phyloP scores from a whole-genome alignment of 306 rosid species.

The Adenanthera pavonina region DNA sequence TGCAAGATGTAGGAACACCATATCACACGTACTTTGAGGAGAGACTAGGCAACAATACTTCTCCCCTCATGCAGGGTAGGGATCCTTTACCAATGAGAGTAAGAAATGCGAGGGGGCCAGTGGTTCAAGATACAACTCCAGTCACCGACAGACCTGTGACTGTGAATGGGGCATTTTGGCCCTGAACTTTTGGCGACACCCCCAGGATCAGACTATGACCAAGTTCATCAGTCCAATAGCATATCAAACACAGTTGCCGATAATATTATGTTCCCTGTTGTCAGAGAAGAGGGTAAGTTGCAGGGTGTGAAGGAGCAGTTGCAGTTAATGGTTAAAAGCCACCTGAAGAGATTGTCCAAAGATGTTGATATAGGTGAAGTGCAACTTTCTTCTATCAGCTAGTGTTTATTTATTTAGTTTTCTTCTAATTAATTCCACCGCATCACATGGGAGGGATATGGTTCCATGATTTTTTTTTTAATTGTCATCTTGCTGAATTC shows the following conservation, averaged over 20 bases:
- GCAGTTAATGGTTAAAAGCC: slow-evolving; percentile 63
- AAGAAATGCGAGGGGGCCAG: slow-evolving; percentile 53
- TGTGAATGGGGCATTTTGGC: slow-evolving; percentile 48
- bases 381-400: slow-evolving; percentile 27
- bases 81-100: slow-evolving; percentile 47
- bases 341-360: slow-evolving; percentile 63
- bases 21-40: slow-evolving; percentile 65
- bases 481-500: slow-evolving; percentile 15
- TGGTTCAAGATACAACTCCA: slow-evolving; percentile 49
- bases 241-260: slow-evolving; percentile 46
- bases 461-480: slow-evolving; percentile 16
- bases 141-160: slow-evolving; percentile 43
- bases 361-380: slow-evolving; percentile 61
- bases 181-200: slow-evolving; percentile 51
- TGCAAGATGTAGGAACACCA: slow-evolving; percentile 57
- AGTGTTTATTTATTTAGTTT: slow-evolving; percentile 16
- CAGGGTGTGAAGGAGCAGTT: slow-evolving; percentile 65
- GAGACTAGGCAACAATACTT: slow-evolving; percentile 53
- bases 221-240: slow-evolving; percentile 51
- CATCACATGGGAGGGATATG: slow-evolving; percentile 35
- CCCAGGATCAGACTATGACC: slow-evolving; percentile 49
- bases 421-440: not conserved
- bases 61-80: slow-evolving; percentile 49
- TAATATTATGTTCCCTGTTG: slow-evolving; percentile 31
- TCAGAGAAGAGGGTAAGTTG: slow-evolving; percentile 51